These are phyloP conservation scores for Pseudogymnoascus sp. DNA, from an alignment of 2,329 filamentous ascomycete genomes.

Conservation along the genomic window DNA sequence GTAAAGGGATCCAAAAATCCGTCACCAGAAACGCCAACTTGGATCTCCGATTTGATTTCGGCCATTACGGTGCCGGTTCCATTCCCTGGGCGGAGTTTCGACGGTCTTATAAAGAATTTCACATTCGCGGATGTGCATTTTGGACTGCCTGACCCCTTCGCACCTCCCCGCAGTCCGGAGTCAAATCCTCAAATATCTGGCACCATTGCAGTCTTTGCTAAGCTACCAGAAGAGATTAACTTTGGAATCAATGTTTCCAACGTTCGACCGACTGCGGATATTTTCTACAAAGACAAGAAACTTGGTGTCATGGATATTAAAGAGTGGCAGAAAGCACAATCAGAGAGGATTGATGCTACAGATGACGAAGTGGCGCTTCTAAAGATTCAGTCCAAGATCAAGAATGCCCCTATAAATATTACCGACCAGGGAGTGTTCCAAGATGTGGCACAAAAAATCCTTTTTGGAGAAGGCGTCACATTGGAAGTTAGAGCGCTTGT, in stretches of 20 bases:
- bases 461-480: constrained; percentile 61
- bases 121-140: constrained; percentile 81
- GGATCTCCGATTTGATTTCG: constrained; percentile 72
- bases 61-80: constrained; percentile 78
- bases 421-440: constrained; percentile 72
- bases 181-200: constrained; percentile 75
- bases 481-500: constrained; percentile 72
- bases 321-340: constrained; percentile 79
- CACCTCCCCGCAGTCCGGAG: constrained; percentile 64
- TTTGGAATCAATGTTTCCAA: constrained; percentile 70
- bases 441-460: constrained; percentile 68
- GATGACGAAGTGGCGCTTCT: constrained; percentile 53
- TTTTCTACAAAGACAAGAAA: constrained; percentile 69
- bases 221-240: constrained; percentile 77
- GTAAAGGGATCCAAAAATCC: constrained; percentile 69
- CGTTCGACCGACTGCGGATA: constrained; percentile 69
- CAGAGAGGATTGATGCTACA: constrained; percentile 55
- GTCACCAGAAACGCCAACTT: constrained; percentile 61
- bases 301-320: constrained; percentile 72
- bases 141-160: constrained; percentile 69
- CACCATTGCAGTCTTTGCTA: constrained; percentile 69
- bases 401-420: constrained; percentile 73
- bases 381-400: constrained; percentile 66
- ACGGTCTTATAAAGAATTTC: constrained; percentile 79
- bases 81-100: constrained; percentile 73